A percentile compares a stretch with the other conserved stretches of the same genome.
phyloP scores from a whole-genome alignment of 116 monocot genomes.

The Posidonia oceanica region DNA sequence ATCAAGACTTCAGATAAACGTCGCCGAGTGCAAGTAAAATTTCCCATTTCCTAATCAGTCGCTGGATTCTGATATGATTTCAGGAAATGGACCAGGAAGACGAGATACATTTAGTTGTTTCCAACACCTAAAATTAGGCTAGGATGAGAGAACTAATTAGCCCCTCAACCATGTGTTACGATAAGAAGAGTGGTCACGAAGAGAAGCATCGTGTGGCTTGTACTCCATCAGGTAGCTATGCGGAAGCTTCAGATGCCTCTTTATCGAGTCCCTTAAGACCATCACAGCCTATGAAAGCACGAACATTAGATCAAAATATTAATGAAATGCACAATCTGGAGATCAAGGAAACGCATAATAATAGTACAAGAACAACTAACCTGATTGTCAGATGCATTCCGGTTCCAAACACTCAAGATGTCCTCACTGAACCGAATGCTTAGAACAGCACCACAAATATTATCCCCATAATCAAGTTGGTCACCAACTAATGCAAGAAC shows the following conservation, averaged over 20 bases:
- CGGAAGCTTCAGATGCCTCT: slow-evolving; percentile 87
- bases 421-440: slow-evolving; percentile 92
- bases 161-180: slow-evolving; percentile 90
- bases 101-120: no score
- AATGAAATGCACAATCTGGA: neutral
- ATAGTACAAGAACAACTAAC: slow-evolving; percentile 14
- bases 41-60: no score
- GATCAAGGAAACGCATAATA: neutral
- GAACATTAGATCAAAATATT: neutral
- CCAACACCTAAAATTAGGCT: no score
- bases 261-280: slow-evolving; percentile 86
- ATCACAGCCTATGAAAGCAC: slow-evolving; percentile 60
- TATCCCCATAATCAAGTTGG: slow-evolving; percentile 80
- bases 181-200: slow-evolving; percentile 92
- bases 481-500: slow-evolving; percentile 86
- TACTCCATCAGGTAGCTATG: slow-evolving; percentile 93
- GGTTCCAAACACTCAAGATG: slow-evolving; percentile 93
- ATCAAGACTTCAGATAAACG: no score
- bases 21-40: no score
- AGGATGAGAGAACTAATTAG: slow-evolving; percentile 14
- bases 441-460: slow-evolving; percentile 80
- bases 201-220: slow-evolving; percentile 88
- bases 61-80: no score
- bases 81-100: no score
- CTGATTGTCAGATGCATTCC: slow-evolving; percentile 85